Percentiles rank a stretch among this genome's conserved stretches.
Evolutionary conservation across 2,329 filamentous ascomycete genomes (phyloP).

Genomic region (Camptophora hylomeconis): DNA sequence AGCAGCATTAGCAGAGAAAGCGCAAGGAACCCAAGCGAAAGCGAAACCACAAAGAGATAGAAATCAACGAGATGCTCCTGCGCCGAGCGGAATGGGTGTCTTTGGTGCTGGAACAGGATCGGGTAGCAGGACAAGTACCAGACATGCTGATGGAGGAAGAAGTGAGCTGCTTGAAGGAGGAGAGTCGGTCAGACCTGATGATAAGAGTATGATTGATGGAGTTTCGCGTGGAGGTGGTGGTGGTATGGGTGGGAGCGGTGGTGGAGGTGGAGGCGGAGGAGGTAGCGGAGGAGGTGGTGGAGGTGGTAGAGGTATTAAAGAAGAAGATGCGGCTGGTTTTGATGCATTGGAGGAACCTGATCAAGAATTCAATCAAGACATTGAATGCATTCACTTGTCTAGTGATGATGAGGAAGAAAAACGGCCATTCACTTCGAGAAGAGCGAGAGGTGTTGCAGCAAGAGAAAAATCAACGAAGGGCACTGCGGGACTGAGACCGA

Average conservation of each 20-base stretch:
- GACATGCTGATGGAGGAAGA: constrained; percentile 19
- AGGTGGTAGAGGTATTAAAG: constrained; percentile 17
- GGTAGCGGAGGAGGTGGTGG: constrained; percentile 20
- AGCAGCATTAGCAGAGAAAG: not conserved
- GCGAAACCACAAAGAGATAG: constrained; percentile 4
- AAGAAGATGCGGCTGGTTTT: constrained; percentile 20
- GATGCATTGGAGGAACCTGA: constrained; percentile 35
- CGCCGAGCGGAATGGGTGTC: constrained; percentile 9
- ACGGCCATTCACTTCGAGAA: constrained; percentile 14
- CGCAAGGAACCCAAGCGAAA: constrained; percentile 4
- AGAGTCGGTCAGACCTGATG: constrained; percentile 20
- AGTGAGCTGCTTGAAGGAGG: constrained; percentile 19
- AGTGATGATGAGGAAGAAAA: constrained; percentile 39
- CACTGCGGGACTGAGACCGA: constrained; percentile 31
- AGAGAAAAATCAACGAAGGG: constrained; percentile 7
- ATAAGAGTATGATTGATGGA: too few species aligned
- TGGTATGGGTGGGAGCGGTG: constrained; percentile 15
- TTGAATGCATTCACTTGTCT: constrained; percentile 45
- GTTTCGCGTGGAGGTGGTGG: constrained; percentile 17
- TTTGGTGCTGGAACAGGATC: constrained; percentile 11
- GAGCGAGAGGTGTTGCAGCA: constrained; percentile 15
- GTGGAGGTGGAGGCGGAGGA: constrained; percentile 17
- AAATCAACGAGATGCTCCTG: constrained; percentile 2
- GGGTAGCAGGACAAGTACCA: constrained; percentile 6
- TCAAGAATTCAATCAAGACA: constrained; percentile 28